Evolutionary conservation across 1,284 basidiomycete genomes (phyloP), one percentile per base, ranked within the genome.

Genomic region (Testicularia cyperi): DNA sequence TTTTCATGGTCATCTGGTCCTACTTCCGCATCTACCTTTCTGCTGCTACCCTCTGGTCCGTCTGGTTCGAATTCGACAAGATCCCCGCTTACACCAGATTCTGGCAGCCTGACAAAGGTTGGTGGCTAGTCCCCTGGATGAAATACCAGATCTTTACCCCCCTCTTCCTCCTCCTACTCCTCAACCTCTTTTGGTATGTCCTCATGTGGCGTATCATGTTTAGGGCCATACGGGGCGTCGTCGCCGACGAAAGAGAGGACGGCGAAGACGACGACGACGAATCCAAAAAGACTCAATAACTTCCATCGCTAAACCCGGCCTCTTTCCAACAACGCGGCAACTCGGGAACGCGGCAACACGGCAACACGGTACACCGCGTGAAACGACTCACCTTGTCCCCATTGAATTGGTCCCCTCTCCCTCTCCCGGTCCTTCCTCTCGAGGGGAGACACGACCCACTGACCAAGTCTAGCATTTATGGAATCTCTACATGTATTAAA

Each of bases 1-100:
- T 49, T 9, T 74, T 75, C 21, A 74, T 75, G 67, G 51, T 60
- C 25, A 45, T 74, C 44, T 75, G 73, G 73, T 63, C 72, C 22
- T 98, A 98, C 78, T 91, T 95, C 83, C 88, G 95, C 1, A 92
- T 96, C 77, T 96, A 88, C 76, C 81, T 95, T 24, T 97, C 96
- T 77, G 77, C 94, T 30, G 79, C 81, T 38, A 95, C 98, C 18
- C 82, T 98, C 21, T 87, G 83, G 80, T 92, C 90, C 1, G 88
- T 96, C 1, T 92, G 86, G 85, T 80, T 75, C 24, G 83, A 98
- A 72, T 90, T 85, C 55, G 82, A 88, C 44, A 78, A 87, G 13
- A 82, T 90, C 48, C 89, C 88, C 14, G 55, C 34, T 26, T 44
- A 70, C 35, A 60, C 73, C 2, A 46, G 57, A 16, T 53, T 65